Conservation (phyloP, 768 basidiomycete species). For the Suillus tomentosus region DNA sequence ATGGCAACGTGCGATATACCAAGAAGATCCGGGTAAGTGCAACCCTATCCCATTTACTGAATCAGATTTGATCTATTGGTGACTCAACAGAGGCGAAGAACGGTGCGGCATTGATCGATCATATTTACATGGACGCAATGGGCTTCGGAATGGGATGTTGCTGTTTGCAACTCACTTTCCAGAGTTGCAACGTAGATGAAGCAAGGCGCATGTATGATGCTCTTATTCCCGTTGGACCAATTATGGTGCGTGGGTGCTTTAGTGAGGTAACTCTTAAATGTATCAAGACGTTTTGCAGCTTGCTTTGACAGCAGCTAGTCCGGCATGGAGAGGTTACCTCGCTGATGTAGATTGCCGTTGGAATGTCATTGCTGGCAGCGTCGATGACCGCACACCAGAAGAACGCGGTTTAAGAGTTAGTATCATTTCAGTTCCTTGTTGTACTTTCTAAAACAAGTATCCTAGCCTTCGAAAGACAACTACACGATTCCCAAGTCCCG, state of each 20-base stretch:
- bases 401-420: slow-evolving; percentile 85
- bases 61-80: not conserved
- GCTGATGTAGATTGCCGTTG: slow-evolving; percentile 98
- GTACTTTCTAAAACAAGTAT: slow-evolving; percentile 11
- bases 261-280: not conserved
- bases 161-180: slow-evolving; percentile 96
- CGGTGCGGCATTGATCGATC: slow-evolving; percentile 85
- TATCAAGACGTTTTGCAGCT: slow-evolving; percentile 55
- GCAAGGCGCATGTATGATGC: slow-evolving; percentile 94
- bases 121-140: slow-evolving; percentile 99
- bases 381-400: slow-evolving; percentile 95
- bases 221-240: slow-evolving; percentile 92
- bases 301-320: slow-evolving; percentile 92
- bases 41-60: slow-evolving; percentile 13
- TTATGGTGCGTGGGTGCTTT: slow-evolving; percentile 63
- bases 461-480: slow-evolving; percentile 77
- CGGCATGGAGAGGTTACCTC: slow-evolving; percentile 91
- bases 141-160: slow-evolving; percentile 99
- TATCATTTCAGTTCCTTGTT: slow-evolving; percentile 13
- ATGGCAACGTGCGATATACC: slow-evolving; percentile 78
- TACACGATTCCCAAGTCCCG: slow-evolving; percentile 92
- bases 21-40: slow-evolving; percentile 77
- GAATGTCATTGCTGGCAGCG: slow-evolving; percentile 98
- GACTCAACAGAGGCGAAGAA: slow-evolving; percentile 71
- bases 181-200: slow-evolving; percentile 91